phyloP scores from a whole-genome alignment of 768 basidiomycete species.

The Boletus coccyginus region DNA sequence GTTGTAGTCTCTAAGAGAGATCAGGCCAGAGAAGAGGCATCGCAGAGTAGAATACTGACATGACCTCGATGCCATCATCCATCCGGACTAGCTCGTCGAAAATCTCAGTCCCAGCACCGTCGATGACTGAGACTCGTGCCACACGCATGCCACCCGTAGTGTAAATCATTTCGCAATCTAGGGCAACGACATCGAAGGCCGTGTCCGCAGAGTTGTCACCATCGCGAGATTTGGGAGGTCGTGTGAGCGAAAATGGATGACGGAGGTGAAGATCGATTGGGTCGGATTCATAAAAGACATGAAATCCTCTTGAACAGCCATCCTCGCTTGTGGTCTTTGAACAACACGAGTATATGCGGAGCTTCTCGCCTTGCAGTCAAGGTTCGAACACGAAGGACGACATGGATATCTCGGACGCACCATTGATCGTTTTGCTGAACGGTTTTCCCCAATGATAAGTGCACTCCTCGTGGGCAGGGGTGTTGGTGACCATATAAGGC shows the following conservation, averaged over 20 bases:
- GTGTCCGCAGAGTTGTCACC: slow-evolving; percentile 24
- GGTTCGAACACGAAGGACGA: neutral
- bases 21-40: neutral
- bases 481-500: slow-evolving; percentile 64
- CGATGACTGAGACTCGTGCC: slow-evolving; percentile 87
- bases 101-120: slow-evolving; percentile 67
- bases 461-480: slow-evolving; percentile 62
- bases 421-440: slow-evolving; percentile 59
- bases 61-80: slow-evolving; percentile 76
- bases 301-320: slow-evolving; percentile 77
- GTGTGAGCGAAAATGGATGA: slow-evolving; percentile 63
- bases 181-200: slow-evolving; percentile 73
- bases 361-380: slow-evolving; percentile 54
- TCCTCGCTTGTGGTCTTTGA: slow-evolving; percentile 53
- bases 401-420: slow-evolving; percentile 36
- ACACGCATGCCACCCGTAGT: slow-evolving; percentile 90
- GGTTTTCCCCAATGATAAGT: slow-evolving; percentile 81
- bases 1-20: slow-evolving; percentile 71
- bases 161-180: slow-evolving; percentile 98
- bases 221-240: slow-evolving; percentile 13
- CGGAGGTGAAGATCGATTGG: slow-evolving; percentile 66
- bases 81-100: slow-evolving; percentile 82
- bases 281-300: slow-evolving; percentile 86
- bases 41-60: slow-evolving; percentile 45
- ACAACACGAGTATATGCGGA: slow-evolving; percentile 78